Percentiles rank a stretch among this genome's conserved stretches.
Evolutionary conservation across 2,329 filamentous ascomycete genomes (phyloP).

Genomic region (Aspergillus neotritici): DNA sequence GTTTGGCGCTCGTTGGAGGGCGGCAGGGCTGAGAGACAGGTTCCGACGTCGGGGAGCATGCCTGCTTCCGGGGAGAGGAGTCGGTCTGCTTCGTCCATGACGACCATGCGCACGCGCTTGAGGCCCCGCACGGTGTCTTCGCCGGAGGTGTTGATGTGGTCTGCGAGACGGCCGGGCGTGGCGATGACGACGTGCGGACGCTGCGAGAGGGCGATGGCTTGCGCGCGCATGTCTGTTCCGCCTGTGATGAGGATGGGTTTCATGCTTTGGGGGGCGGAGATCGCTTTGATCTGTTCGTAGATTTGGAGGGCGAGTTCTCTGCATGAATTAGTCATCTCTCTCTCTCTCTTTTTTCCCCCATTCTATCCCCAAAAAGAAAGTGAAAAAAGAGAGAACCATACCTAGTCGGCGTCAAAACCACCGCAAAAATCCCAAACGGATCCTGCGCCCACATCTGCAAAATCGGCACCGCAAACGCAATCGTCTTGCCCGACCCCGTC

Average conservation of each 20-base stretch:
- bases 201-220: constrained; percentile 75
- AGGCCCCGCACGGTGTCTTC: constrained; percentile 83
- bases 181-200: constrained; percentile 90
- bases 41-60: constrained; percentile 92
- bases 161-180: constrained; percentile 85
- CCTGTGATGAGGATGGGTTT: constrained; percentile 88
- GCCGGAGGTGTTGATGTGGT: constrained; percentile 87
- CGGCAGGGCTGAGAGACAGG: constrained; percentile 76
- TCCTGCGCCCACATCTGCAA: constrained; percentile 90
- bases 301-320: constrained; percentile 93
- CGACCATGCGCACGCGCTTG: constrained; percentile 72
- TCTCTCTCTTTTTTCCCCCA: background rate
- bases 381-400: constrained; percentile 29
- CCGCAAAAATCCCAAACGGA: constrained; percentile 81
- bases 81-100: constrained; percentile 93
- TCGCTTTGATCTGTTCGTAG: constrained; percentile 90
- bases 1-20: constrained; percentile 78
- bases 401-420: constrained; percentile 84
- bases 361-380: background rate
- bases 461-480: constrained; percentile 91
- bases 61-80: constrained; percentile 69
- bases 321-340: background rate
- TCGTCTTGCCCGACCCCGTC: constrained; percentile 95
- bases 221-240: constrained; percentile 83
- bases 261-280: constrained; percentile 79